Base-by-base conservation (phyloP, 2,329 filamentous ascomycete species). In the Calonectria pteridis region DNA sequence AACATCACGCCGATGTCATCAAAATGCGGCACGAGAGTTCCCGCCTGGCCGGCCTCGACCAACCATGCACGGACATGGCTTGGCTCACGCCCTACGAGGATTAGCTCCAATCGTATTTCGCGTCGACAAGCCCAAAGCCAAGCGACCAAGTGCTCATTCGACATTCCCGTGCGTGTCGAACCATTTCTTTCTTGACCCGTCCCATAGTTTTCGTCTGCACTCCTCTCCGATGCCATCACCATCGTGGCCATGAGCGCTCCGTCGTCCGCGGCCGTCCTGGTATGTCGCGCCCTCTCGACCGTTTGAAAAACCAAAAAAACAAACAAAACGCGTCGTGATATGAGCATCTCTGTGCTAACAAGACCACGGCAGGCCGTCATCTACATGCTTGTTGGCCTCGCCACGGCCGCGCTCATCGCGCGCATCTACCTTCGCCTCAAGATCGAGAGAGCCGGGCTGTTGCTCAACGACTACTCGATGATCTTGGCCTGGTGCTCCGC, bases 391-490 rank as follows among this genome's bases (percentile, higher is more conserved):
- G 6, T 62, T 3, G 35, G 55, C 3, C 23, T 62, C 23, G 28
- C 23, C 35, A 62, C 55, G 11, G 35, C 33, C 10, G 33, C 40
- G n/a, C 55, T 62, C 33, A 11, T 62, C 35, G 55, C 55, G 55
- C 55, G 55, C n/a, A 40, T 62, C 33, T 62, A 62, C 55, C 33
- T 62, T 1, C 55, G 55, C 31, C 23, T 62, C 23, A 16, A 6
- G 23, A 37, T 62, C 16, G 33, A 62, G 16, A 62, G 43, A 23
- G 55, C 55, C 4, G 55, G 55, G 23, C 33, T 62, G n/a, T 29
- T 62, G 33, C 33, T 62, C 55, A 62, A 62, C 40, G 55, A 62
- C 33, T 62, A 40, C 18, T 28, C 55, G 16, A 62, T 62, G 55
- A 37, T 62, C 3, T 40, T 62, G 33, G 55, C 55, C 14, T 62